A percentile compares a stretch with the other conserved stretches of the same genome.
Evolutionary conservation across 495 filamentous ascomycete genomes (phyloP).

Genomic region (Xylaria sp.): DNA sequence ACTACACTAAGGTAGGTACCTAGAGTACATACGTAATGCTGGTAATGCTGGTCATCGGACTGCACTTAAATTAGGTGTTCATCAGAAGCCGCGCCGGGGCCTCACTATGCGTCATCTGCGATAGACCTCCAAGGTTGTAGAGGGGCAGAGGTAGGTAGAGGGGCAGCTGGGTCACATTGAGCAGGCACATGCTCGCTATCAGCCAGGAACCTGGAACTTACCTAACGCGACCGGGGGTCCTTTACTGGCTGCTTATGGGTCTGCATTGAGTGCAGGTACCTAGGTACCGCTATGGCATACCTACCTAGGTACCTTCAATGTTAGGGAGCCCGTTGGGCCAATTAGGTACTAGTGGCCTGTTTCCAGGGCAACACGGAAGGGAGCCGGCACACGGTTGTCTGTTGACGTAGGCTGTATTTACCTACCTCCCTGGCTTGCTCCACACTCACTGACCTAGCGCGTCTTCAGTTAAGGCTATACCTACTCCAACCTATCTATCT

Average conservation of each 20-base stretch:
- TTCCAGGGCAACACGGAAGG: conserved; percentile 13
- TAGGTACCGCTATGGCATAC: background rate
- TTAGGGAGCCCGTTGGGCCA: background rate
- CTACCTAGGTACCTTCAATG: background rate
- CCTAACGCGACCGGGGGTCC: background rate
- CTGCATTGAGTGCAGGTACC: too few species aligned
- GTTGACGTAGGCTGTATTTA: conserved; percentile 3
- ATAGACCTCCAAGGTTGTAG: background rate
- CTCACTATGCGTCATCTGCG: conserved; percentile 21
- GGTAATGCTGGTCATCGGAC: conserved; percentile 10
- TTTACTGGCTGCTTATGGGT: background rate
- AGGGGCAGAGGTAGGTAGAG: conserved; percentile 11
- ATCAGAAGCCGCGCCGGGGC: background rate
- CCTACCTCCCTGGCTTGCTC: conserved; percentile 9
- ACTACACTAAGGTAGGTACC: background rate
- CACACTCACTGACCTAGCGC: conserved; percentile 1
- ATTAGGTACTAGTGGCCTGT: background rate
- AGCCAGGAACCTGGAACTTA: background rate
- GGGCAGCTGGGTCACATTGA: background rate
- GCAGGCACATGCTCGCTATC: conserved; percentile 17
- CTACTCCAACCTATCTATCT: background rate
- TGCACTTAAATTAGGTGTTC: background rate
- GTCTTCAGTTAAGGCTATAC: conserved; percentile 2
- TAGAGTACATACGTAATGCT: too few species aligned
- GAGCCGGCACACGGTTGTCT: background rate